Evolutionary conservation across 805 yeast species (phyloP), one percentile per base, ranked within the genome.

Genomic region (Wickerhamomyces bisporus): DNA sequence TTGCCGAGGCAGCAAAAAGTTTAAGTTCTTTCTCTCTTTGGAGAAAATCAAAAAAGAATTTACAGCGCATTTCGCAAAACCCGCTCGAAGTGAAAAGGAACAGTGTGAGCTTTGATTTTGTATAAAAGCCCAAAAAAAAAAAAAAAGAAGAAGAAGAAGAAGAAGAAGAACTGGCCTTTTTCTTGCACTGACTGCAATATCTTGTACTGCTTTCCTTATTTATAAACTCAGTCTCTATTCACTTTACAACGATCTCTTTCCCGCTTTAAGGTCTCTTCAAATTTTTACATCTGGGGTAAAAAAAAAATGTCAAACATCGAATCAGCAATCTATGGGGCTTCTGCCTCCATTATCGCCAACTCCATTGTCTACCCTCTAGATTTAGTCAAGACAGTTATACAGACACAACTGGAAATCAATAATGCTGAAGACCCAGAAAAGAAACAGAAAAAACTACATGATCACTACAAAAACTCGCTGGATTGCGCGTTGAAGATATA

Each of bases 271-370:
- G n/a, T n/a, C n/a, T n/a, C n/a, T n/a, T n/a, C n/a, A 21, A 21
- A 21, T 10, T 21, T 17, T 6, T 7, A 28, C 6, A 15, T 14
- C 17, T 20, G 15, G 16, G 15, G 15, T 18, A 27, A 17, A 6
- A 10, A 9, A 20, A 20, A 4, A n/a, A 74, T 74, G 80, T 65
- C 75, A 6, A 55, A 61, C 15, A 33, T 86, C 53, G 94, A 86
- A 47, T 77, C 79, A 52, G 95, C 95, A 0, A 70, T 84, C 13
- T 78, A 85, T 35, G 95, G 95, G 0, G 86, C 95, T 0, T 67
- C 81, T 34, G 93, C 94, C 8, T 85, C 94, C 1, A 81, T 80
- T 17, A 57, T 83, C 35, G 95, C 95, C 29, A 86, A 84, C 61
- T 65, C 86, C 7, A 66, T 78, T 30, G 89, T 86, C 1, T 86